Percentiles rank a stretch among this genome's conserved stretches.
phyloP scores from a whole-genome alignment of 495 filamentous ascomycete genomes.

The Parathielavia hyrcaniae region DNA sequence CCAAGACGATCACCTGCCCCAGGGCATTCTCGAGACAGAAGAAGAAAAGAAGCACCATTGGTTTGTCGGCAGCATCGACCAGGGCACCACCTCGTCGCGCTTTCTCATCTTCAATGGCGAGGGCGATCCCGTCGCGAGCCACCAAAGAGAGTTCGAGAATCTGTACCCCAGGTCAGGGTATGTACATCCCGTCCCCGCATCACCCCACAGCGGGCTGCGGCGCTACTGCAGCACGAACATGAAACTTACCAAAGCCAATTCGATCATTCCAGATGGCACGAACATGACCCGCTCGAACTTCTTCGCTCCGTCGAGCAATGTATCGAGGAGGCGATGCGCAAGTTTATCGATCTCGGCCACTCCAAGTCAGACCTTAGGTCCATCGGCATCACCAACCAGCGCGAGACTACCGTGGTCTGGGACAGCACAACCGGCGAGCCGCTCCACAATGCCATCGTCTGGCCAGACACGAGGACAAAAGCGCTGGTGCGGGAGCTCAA shows the following conservation, averaged over 20 bases:
- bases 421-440: constrained; percentile 80
- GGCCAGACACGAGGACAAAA: constrained; percentile 85
- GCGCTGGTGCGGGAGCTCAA: constrained; percentile 77
- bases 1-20: constrained; percentile 28
- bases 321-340: constrained; percentile 71
- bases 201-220: constrained; percentile 6
- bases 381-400: constrained; percentile 90
- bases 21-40: constrained; percentile 27
- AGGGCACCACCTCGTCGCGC: constrained; percentile 87
- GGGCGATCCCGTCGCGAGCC: constrained; percentile 73
- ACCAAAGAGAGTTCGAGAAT: constrained; percentile 89
- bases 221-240: constrained; percentile 1
- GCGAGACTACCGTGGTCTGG: constrained; percentile 91
- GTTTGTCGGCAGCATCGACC: constrained; percentile 67
- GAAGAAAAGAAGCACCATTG: constrained; percentile 30
- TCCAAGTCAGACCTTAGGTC: constrained; percentile 67
- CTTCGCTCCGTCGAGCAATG: constrained; percentile 73
- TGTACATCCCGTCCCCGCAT: constrained; percentile 31
- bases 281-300: constrained; percentile 82
- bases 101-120: constrained; percentile 85
- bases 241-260: constrained; percentile 6
- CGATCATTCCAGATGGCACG: constrained; percentile 80
- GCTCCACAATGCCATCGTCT: constrained; percentile 84
- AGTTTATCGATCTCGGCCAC: constrained; percentile 67
- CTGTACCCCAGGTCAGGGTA: constrained; percentile 86